Evolutionary conservation across 306 rosid genomes (phyloP).

Genomic region (Cercis canadensis): DNA sequence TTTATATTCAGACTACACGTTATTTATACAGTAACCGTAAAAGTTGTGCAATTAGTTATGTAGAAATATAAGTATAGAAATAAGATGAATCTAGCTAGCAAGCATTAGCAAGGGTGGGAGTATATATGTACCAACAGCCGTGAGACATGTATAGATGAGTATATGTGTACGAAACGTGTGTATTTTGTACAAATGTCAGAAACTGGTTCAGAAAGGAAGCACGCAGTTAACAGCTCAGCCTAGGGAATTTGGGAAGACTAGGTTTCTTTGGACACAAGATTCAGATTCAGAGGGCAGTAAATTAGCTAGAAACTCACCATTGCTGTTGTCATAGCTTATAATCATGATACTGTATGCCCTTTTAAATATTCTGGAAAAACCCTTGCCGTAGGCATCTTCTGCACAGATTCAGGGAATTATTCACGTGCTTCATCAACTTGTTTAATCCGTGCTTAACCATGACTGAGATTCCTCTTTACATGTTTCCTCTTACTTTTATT

Average conservation of each 20-base stretch:
- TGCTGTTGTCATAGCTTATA: constrained; percentile 27
- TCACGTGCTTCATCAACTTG: constrained; percentile 50
- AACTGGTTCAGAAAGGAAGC: constrained; percentile 30
- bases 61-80: no score
- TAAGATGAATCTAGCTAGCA: no score
- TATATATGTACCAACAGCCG: no score
- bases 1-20: no score
- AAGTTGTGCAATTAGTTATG: no score
- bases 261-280: constrained; percentile 50
- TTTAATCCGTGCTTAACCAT: constrained; percentile 33
- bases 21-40: no score
- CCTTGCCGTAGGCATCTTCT: constrained; percentile 47
- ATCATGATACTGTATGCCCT: constrained; percentile 12
- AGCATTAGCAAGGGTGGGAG: no score
- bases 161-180: constrained; percentile 19
- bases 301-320: constrained; percentile 13
- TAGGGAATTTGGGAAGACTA: constrained; percentile 30
- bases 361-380: constrained; percentile 30
- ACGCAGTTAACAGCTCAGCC: constrained; percentile 42
- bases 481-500: no score
- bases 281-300: constrained; percentile 27
- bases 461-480: constrained; percentile 23
- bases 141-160: constrained; percentile 2
- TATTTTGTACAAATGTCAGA: constrained; percentile 22
- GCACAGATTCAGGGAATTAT: constrained; percentile 60